Base-by-base conservation (phyloP, 768 basidiomycete genomes). In the Boletus fagicola region DNA sequence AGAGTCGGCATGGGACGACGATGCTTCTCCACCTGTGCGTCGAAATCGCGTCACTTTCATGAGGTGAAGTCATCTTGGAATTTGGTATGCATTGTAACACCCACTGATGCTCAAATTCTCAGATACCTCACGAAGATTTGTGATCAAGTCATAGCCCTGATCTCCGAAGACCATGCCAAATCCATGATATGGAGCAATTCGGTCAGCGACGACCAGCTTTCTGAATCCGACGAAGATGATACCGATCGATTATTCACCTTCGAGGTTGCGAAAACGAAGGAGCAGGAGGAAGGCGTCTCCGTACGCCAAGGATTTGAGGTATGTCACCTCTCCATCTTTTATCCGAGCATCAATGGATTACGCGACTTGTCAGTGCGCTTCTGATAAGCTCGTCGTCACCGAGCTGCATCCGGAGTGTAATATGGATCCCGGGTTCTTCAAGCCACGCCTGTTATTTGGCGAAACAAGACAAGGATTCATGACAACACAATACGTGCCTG, bases 91-190 rank as follows among this genome's bases (percentile, higher is more conserved):
- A 1, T 47, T 28, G 11, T 24, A 16, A 31, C 16, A 3, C 35
- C 36, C 15, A 26, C 39, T 51, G 33, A 54, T 11, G 4, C 4
- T 22, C 2, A 8, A 26, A 40, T 39, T 10, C 15, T 12, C 36
- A 86, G 84, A 49, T 86, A 84, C 62, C 77, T 86, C 9, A 83
- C 77, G 3, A 83, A 84, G 64, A 76, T 85, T 7, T 70, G 78
- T 13, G 84, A 86, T 59, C 84, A 86, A 67, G 66, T 81, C 10
- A 60, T 74, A 0, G 79, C 78, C 18, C 59, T 85, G 24, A 63
- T 86, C 30, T 82, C 84, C 4, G 65, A 76, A 1, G 76, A 78
- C 8, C 76, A 84, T 51, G 72, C 78, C 0, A 64, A 71, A 22
- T 66, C 76, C 7, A 69, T 86, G 53, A 66, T 80, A 5, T 84